Evolutionary conservation across 352 stramenopile species (phyloP).

Genomic region (Globisporangium mamillatum): DNA sequence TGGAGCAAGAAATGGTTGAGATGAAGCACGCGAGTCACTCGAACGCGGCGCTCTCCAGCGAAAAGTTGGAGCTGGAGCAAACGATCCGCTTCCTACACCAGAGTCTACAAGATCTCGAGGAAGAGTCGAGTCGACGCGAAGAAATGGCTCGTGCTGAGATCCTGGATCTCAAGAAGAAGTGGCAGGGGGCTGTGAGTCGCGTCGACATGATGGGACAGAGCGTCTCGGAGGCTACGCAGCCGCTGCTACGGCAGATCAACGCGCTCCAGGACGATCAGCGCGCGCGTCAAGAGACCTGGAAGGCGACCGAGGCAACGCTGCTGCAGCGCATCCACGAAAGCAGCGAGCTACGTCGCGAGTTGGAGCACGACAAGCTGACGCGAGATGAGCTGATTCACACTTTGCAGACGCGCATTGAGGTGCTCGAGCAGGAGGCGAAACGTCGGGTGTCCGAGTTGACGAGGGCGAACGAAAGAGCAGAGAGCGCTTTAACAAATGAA

Average conservation of each 20-base stretch:
- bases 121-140: conserved; percentile 53
- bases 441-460: conserved; percentile 29
- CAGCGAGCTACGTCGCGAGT: conserved; percentile 24
- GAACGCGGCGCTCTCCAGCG: conserved; percentile 42
- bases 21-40: conserved; percentile 46
- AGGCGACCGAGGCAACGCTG: conserved; percentile 41
- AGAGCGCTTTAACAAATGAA: conserved; percentile 27
- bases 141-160: conserved; percentile 58
- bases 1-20: conserved; percentile 34
- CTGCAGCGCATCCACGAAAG: conserved; percentile 41
- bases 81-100: conserved; percentile 65
- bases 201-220: conserved; percentile 69
- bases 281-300: conserved; percentile 53
- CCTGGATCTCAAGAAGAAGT: conserved; percentile 69
- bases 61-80: conserved; percentile 56
- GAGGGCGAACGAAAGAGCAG: conserved; percentile 34
- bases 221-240: conserved; percentile 69
- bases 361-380: conserved; percentile 43
- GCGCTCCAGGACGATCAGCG: conserved; percentile 67
- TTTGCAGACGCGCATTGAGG: conserved; percentile 30
- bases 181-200: conserved; percentile 64
- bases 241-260: conserved; percentile 71
- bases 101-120: conserved; percentile 49
- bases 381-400: conserved; percentile 37
- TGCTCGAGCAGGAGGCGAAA: conserved; percentile 30